Conservation (phyloP, 2,329 filamentous ascomycete species). For the Chalara sp. region DNA sequence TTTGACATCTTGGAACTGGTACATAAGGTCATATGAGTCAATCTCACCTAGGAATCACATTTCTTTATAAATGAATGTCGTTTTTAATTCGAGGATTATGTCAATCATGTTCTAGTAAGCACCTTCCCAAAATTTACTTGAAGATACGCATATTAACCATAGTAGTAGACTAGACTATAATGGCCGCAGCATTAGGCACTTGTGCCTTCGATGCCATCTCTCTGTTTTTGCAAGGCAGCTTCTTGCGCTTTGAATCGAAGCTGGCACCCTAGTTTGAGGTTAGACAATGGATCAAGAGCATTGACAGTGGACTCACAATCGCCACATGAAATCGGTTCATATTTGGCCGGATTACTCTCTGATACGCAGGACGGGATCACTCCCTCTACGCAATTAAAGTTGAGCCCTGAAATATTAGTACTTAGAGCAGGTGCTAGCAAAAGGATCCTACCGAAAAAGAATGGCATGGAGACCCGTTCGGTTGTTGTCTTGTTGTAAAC, state of each 20-base stretch:
- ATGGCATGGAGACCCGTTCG: slow-evolving; percentile 47
- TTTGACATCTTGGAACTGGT: slow-evolving; percentile 60
- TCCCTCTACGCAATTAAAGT: slow-evolving; percentile 42
- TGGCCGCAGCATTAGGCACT: slow-evolving; percentile 21
- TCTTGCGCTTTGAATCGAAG: slow-evolving; percentile 23
- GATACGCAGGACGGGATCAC: slow-evolving; percentile 42
- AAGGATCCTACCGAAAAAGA: slow-evolving; percentile 40
- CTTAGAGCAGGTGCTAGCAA: neutral
- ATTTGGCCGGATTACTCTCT: slow-evolving; percentile 39
- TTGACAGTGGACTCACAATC: slow-evolving; percentile 28
- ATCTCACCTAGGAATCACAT: no score
- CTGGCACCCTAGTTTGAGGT: slow-evolving; percentile 21
- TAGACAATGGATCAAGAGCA: neutral
- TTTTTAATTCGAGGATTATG: no score
- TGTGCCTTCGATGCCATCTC: slow-evolving; percentile 6
- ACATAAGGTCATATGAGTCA: slow-evolving; percentile 39
- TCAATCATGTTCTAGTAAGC: no score
- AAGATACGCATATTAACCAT: no score
- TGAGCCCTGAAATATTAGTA: slow-evolving; percentile 30
- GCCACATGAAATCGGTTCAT: slow-evolving; percentile 44
- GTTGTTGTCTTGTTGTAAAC: slow-evolving; percentile 36
- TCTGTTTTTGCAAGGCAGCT: slow-evolving; percentile 20
- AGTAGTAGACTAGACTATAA: no score
- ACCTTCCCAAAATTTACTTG: no score
- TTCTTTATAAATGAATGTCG: no score